Base-by-base conservation (phyloP, 148 eudicot genomes). In the Polygonum aviculare region DNA sequence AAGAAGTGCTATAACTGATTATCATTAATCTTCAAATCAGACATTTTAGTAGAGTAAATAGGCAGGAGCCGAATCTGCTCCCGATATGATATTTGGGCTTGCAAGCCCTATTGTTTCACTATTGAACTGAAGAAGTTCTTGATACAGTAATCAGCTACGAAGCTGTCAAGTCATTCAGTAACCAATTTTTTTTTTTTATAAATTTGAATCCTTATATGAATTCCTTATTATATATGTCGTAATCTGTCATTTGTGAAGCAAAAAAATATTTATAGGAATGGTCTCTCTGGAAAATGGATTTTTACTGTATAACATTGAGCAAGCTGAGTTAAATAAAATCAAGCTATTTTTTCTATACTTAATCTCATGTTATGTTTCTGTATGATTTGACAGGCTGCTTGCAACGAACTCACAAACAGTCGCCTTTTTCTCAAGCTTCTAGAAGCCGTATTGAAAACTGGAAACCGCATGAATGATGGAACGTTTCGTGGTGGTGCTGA, bases 361-460 rank as follows among this genome's bases (percentile, higher is more conserved):
- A 36, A 35, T 15, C 41, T 69, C 73, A 14, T 11, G 19, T 33
- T 67, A 36, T 0, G 47, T 7, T 12, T 59, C 2, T 9, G 2
- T 69, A 36, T 69, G 19, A 69, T 69, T 69, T 69, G 16, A 50
- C 84, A 90, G 93, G 91, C 89, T 79, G 96, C 96, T 83, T 91
- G 91, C 82, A 83, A 84, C 75, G 91, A 91, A 78, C 91, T 89
- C 51, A 82, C 78, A 75, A 87, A 77, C 73, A 89, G 90, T 75
- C 84, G 93, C 72, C 87, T 91, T 55, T 91, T 89, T 79, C 91
- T 87, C 69, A 91, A 91, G 82, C 96, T 91, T 79, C 83, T 91
- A 50, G 96, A 91, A 80, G 96, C 93, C 76, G 96, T 91, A 75
- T 86, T 91, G 48, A 91, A 91, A 83, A 87, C 96, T 5, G 96